These are phyloP conservation scores for Silene vulgaris DNA, from an alignment of 179 eudicot genomes.

Conservation along the genomic window DNA sequence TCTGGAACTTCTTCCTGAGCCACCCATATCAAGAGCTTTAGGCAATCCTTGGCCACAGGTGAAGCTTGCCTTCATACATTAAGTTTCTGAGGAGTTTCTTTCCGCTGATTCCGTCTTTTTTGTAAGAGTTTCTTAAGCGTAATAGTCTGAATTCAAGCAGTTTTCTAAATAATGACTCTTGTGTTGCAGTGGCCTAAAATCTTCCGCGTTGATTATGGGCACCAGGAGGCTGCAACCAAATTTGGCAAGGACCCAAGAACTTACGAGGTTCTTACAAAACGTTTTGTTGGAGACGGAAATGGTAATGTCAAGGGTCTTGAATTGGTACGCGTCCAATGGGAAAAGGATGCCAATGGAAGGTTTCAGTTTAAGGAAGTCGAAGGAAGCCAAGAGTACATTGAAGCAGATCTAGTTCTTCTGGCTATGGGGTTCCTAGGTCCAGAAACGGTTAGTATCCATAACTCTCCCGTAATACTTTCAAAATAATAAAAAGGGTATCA, in stretches of 20 bases:
- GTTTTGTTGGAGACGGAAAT: conserved; percentile 80
- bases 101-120: neutral
- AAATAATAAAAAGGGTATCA: neutral
- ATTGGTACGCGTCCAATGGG: conserved; percentile 74
- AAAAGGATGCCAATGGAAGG: conserved; percentile 81
- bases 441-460: conserved; percentile 62
- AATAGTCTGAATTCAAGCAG: neutral
- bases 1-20: conserved; percentile 90
- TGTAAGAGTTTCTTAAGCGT: neutral
- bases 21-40: conserved; percentile 76
- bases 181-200: conserved; percentile 87
- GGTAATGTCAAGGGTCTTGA: conserved; percentile 84
- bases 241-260: conserved; percentile 94
- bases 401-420: conserved; percentile 75
- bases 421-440: conserved; percentile 99
- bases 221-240: conserved; percentile 86
- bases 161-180: conserved; percentile 2
- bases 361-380: conserved; percentile 82
- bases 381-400: conserved; percentile 68
- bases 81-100: no score
- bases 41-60: conserved; percentile 99
- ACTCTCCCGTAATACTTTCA: neutral
- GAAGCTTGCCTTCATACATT: conserved; percentile 11
- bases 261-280: conserved; percentile 81
- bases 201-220: conserved; percentile 95